These are phyloP conservation scores for Carallia pectinifolia DNA, from an alignment of 345 rosid species.

Conservation along the genomic window DNA sequence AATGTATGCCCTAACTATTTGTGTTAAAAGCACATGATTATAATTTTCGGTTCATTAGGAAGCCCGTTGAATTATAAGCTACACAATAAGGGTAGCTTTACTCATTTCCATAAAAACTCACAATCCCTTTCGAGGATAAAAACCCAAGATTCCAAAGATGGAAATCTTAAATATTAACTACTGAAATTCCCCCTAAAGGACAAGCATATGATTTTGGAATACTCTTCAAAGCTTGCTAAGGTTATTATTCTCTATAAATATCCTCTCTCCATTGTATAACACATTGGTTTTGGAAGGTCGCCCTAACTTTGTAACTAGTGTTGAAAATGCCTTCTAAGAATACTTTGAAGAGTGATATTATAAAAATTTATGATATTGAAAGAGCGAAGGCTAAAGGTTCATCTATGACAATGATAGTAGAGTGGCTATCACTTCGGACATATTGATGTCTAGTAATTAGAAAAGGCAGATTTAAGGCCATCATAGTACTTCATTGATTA, in stretches of 20 bases:
- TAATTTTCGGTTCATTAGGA: too few species aligned
- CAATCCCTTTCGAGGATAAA: too few species aligned
- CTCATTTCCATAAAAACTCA: too few species aligned
- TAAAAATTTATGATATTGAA: conserved; percentile 5
- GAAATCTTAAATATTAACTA: too few species aligned
- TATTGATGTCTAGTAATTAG: conserved; percentile 4
- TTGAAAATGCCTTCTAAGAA: background rate
- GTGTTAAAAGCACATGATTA: too few species aligned
- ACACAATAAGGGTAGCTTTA: too few species aligned
- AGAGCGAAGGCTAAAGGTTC: background rate
- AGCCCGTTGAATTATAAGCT: too few species aligned
- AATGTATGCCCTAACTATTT: too few species aligned
- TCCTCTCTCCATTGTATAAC: conserved; percentile 2
- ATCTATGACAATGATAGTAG: background rate
- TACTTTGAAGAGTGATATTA: conserved; percentile 8
- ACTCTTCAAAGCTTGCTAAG: background rate
- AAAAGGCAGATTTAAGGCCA: background rate
- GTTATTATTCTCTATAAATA: conserved; percentile 10
- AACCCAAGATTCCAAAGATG: too few species aligned
- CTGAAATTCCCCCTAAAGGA: too few species aligned
- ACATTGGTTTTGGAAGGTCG: background rate
- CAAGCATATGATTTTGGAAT: too few species aligned
- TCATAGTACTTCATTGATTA: conserved; percentile 10
- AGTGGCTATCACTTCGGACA: background rate
- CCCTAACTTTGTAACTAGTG: background rate